phyloP scores from a whole-genome alignment of 139 green algal species.

The Auxenochlorella protothecoides region DNA sequence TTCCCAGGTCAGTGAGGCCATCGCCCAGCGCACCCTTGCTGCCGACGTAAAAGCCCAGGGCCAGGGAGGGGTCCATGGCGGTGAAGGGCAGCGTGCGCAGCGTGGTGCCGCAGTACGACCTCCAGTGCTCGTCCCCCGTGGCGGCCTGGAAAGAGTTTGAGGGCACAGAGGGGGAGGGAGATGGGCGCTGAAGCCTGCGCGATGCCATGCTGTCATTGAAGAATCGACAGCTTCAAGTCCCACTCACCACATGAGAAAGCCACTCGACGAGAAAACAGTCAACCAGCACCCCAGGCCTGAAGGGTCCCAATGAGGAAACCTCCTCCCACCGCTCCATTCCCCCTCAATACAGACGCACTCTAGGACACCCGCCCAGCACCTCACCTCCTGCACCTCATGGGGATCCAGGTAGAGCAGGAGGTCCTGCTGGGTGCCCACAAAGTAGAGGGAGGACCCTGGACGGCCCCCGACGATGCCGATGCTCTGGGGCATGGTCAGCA shows the following conservation, averaged over 20 bases:
- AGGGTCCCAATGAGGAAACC: no score
- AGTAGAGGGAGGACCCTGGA: slow-evolving; percentile 69
- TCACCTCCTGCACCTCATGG: slow-evolving; percentile 50
- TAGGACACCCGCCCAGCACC: no score
- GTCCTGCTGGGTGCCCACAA: slow-evolving; percentile 64
- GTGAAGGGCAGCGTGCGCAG: slow-evolving; percentile 48
- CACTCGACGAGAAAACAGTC: no score
- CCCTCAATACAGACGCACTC: no score
- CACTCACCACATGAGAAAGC: no score
- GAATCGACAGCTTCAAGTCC: no score
- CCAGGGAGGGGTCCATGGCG: slow-evolving; percentile 71
- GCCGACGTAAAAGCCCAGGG: slow-evolving; percentile 73
- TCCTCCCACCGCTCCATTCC: no score
- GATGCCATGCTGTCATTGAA: no score
- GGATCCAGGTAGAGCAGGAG: slow-evolving; percentile 73
- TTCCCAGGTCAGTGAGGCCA: no score
- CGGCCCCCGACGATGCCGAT: slow-evolving; percentile 84
- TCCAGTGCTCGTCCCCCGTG: slow-evolving; percentile 8
- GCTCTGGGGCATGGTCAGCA: slow-evolving; percentile 66
- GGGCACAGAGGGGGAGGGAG: neutral
- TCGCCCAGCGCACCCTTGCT: slow-evolving; percentile 12
- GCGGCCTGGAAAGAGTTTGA: slow-evolving; percentile 6
- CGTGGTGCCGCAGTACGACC: slow-evolving; percentile 22
- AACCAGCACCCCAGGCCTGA: no score
- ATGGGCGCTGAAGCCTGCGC: no score